Percentiles rank a stretch among this genome's conserved stretches.
phyloP scores from a whole-genome alignment of 2,329 filamentous ascomycete genomes.

The Hymenoscyphus albidus region DNA sequence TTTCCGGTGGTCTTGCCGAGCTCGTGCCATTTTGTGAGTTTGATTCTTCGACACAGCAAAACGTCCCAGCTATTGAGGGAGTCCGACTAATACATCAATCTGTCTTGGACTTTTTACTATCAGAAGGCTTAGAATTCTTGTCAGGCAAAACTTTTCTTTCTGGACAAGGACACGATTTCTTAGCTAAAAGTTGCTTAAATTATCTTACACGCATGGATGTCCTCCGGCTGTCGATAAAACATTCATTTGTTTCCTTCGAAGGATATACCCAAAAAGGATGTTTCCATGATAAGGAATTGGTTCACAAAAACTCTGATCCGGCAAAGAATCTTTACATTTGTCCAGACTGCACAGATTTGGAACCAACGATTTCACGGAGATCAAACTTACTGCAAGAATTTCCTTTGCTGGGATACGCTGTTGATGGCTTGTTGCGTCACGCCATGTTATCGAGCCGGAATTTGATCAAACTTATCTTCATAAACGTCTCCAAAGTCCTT shows the following conservation, averaged over 20 bases:
- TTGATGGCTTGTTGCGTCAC: neutral
- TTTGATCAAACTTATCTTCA: neutral
- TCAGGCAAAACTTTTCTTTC: neutral
- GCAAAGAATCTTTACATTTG: neutral
- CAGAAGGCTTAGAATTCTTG: neutral
- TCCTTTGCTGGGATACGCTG: neutral
- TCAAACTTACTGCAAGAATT: neutral
- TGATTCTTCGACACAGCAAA: neutral
- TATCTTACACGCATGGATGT: neutral
- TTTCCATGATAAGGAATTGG: neutral
- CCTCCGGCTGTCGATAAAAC: neutral
- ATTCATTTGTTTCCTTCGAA: neutral
- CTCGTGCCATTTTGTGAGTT: neutral
- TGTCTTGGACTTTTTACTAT: neutral
- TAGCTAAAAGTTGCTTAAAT: neutral
- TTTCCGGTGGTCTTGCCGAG: neutral
- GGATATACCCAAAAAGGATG: neutral
- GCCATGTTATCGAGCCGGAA: neutral
- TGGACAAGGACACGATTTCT: neutral
- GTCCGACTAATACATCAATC: neutral
- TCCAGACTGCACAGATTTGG: neutral
- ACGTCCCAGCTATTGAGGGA: too few species aligned
- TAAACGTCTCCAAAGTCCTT: neutral
- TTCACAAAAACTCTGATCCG: neutral
- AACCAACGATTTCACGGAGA: neutral